phyloP scores from a whole-genome alignment of 495 filamentous ascomycete species.

The Penicillium arizonense region DNA sequence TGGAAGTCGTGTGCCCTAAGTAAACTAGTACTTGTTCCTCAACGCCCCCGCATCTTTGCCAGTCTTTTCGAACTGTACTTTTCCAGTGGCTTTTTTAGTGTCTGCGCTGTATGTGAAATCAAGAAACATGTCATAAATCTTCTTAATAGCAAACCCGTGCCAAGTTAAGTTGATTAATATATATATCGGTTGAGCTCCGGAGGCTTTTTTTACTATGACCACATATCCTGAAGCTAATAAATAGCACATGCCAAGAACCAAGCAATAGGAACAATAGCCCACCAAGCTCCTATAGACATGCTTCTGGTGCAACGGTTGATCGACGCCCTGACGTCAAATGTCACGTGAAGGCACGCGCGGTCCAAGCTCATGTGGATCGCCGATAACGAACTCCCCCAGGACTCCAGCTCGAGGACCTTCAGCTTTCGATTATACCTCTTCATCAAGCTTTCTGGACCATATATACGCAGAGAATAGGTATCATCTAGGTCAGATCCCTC shows the following conservation, averaged over 20 bases:
- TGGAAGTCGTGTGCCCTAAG: not conserved
- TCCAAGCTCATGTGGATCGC: constrained; percentile 11
- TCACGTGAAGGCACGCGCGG: constrained; percentile 28
- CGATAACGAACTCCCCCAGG: constrained; percentile 6
- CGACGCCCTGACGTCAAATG: constrained; percentile 15
- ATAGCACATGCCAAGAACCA: not conserved
- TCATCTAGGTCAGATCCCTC: not conserved
- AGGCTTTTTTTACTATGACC: no score
- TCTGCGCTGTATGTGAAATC: no score
- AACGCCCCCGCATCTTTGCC: not conserved
- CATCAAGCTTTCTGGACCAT: not conserved
- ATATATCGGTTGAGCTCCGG: not conserved
- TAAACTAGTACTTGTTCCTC: not conserved
- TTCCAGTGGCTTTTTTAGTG: no score
- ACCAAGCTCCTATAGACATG: no score
- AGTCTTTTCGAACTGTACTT: no score
- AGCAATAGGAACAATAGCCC: not conserved
- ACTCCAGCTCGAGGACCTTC: constrained; percentile 5
- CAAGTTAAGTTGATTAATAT: not conserved
- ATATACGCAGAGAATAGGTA: not conserved
- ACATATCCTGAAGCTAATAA: not conserved
- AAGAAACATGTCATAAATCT: no score
- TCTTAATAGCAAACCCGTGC: no score
- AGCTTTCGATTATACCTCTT: not conserved
- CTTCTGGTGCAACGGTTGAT: not conserved